Evolutionary conservation across 179 eudicot species (phyloP), one percentile per base, ranked within the genome.

Genomic region (Silene vulgaris): DNA sequence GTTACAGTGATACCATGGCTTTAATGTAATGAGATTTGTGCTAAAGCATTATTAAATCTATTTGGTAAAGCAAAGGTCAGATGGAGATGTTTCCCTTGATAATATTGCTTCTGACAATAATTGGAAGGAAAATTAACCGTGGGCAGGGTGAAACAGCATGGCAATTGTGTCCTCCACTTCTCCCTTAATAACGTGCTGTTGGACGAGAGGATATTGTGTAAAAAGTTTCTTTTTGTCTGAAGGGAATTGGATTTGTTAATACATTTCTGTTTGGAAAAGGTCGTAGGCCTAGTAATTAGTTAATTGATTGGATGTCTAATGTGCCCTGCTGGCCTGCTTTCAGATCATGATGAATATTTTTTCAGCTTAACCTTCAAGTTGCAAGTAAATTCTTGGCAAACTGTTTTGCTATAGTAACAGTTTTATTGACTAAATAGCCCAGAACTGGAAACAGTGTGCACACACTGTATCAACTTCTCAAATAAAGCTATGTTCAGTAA

Each of bases 21-120:
- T 65, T 12, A 30, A 37, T 65, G 32, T 65, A 19, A 7, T 30
- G 64, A 59, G 64, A 17, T 17, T 21, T 59, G 11, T 59, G 26
- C 69, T 65, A 61, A 5, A 61, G 65, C 65, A 61, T 40, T 40
- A 61, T 19, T 61, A 61, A 17, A 61, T 19, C 28, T 61, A 61
- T n/a, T 61, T 19, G 23, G 65, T 61, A 21, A 61, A 23, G 28
- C n/a, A 61, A 61, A 61, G 13, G 30, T 61, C 29, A 3, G 65
- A 61, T 61, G 65, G 29, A 61, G 65, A 61, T 61, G 65, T 61
- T 61, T 61, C 65, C 30, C 65, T 61, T 61, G 30, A 6, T 61
- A 61, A 11, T 45, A 45, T 45, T 45, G 52, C 52, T 45, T 45
- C 52, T 45, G 52, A 45, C 8, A 45, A 45, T 45, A 45, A 45